Percentiles rank a stretch among this genome's conserved stretches.
Evolutionary conservation across 352 stramenopile genomes (phyloP).

Genomic region (Phytopythium mirpurense): DNA sequence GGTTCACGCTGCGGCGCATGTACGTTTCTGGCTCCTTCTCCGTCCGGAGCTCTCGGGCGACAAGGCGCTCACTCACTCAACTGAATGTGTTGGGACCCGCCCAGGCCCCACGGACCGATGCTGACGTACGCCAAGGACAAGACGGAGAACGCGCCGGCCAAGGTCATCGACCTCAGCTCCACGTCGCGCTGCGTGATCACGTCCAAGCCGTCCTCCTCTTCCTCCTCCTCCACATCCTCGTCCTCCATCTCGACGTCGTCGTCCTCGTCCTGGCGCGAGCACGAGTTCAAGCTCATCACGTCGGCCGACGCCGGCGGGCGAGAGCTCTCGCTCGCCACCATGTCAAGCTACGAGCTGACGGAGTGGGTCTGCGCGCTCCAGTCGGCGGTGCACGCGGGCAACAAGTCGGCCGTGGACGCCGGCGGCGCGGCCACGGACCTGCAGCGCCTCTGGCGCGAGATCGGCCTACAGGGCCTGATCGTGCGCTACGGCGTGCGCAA

Average conservation of each 20-base stretch:
- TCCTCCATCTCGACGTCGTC: constrained; percentile 3
- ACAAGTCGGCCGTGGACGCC: constrained; percentile 63
- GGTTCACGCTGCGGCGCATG: constrained; percentile 76
- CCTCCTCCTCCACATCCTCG: background rate
- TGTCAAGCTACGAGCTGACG: constrained; percentile 76
- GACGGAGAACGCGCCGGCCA: constrained; percentile 33
- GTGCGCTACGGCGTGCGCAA: constrained; percentile 83
- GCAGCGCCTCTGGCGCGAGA: constrained; percentile 72
- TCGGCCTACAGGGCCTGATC: constrained; percentile 75
- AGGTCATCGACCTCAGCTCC: constrained; percentile 72
- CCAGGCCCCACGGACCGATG: constrained; percentile 59
- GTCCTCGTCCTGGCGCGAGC: constrained; percentile 28
- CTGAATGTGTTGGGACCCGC: too few relatives aligned
- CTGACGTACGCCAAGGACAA: constrained; percentile 78
- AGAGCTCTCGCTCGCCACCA: constrained; percentile 58
- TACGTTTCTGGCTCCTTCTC: constrained; percentile 11
- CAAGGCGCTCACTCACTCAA: background rate
- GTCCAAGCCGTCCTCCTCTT: constrained; percentile 21
- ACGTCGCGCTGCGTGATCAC: constrained; percentile 67
- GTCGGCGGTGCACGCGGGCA: constrained; percentile 73
- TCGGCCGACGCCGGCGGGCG: constrained; percentile 61
- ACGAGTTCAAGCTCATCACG: constrained; percentile 77
- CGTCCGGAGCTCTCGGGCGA: background rate
- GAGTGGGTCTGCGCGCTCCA: constrained; percentile 82
- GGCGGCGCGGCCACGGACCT: constrained; percentile 47